These are phyloP conservation scores for Phytophthora multivora DNA, from an alignment of 352 stramenopile species.

Conservation along the genomic window DNA sequence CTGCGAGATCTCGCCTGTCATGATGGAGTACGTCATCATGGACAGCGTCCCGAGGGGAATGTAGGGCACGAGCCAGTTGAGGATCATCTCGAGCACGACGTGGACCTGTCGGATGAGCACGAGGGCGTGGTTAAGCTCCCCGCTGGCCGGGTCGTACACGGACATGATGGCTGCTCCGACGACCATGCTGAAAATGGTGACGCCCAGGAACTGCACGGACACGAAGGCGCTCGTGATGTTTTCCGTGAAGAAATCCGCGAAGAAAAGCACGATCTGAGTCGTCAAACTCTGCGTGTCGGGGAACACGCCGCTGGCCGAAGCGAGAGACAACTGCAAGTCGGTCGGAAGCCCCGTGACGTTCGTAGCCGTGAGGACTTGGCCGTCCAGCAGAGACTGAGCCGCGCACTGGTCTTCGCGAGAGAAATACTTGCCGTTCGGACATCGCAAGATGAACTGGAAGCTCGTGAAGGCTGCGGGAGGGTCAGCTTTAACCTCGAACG, in stretches of 20 bases:
- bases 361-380: slow-evolving; percentile 36
- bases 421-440: slow-evolving; percentile 58
- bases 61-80: slow-evolving; percentile 69
- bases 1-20: slow-evolving; percentile 44
- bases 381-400: slow-evolving; percentile 33
- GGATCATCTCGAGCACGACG: slow-evolving; percentile 66
- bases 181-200: slow-evolving; percentile 65
- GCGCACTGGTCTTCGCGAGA: slow-evolving; percentile 29
- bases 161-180: slow-evolving; percentile 53
- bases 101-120: slow-evolving; percentile 64
- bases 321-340: slow-evolving; percentile 30
- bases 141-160: slow-evolving; percentile 46
- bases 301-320: slow-evolving; percentile 31
- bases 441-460: slow-evolving; percentile 50
- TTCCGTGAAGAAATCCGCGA: slow-evolving; percentile 52
- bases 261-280: slow-evolving; percentile 60
- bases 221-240: slow-evolving; percentile 67
- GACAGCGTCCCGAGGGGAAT: slow-evolving; percentile 54
- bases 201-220: slow-evolving; percentile 44
- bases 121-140: slow-evolving; percentile 55
- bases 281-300: slow-evolving; percentile 41
- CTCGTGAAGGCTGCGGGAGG: slow-evolving; percentile 14
- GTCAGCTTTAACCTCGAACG: slow-evolving; percentile 28
- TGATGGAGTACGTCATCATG: slow-evolving; percentile 59
- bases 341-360: slow-evolving; percentile 57